Conservation (phyloP, 2,329 filamentous ascomycete species). For the Colletotrichum liriopes region DNA sequence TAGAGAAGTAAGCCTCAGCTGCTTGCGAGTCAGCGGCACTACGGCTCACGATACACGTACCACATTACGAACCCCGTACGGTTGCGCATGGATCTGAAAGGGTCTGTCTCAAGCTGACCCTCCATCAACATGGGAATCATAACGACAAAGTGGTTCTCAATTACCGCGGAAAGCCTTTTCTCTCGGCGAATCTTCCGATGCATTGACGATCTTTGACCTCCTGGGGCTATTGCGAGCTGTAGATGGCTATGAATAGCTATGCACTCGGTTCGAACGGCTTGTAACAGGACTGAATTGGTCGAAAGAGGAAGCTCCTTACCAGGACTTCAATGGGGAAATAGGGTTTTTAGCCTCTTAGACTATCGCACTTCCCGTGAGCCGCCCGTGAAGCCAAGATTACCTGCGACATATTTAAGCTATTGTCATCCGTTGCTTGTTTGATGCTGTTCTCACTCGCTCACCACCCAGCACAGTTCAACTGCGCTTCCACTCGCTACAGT, state of each 20-base stretch:
- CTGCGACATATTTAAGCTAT: slow-evolving; percentile 25
- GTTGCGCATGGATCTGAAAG: slow-evolving; percentile 18
- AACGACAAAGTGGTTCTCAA: slow-evolving; percentile 10
- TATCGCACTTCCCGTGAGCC: slow-evolving; percentile 7
- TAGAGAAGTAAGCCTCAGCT: slow-evolving; percentile 11
- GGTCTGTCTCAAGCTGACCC: slow-evolving; percentile 10
- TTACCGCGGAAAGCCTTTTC: background rate
- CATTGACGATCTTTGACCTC: slow-evolving; percentile 14
- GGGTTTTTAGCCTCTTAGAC: slow-evolving; percentile 12
- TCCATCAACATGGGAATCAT: slow-evolving; percentile 12
- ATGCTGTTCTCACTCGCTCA: slow-evolving; percentile 21
- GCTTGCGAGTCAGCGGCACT: slow-evolving; percentile 26
- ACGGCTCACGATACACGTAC: slow-evolving; percentile 25
- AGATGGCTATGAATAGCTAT: background rate
- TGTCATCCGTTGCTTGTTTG: slow-evolving; percentile 11
- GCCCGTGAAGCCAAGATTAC: background rate
- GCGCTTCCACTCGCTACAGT: slow-evolving; percentile 27
- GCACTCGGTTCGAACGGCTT: background rate
- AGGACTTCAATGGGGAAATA: slow-evolving; percentile 3
- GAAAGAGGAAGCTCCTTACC: background rate
- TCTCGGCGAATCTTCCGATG: slow-evolving; percentile 12
- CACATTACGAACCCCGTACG: slow-evolving; percentile 21
- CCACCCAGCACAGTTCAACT: slow-evolving; percentile 23
- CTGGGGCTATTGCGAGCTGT: slow-evolving; percentile 16
- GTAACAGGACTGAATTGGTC: background rate